Conservation (phyloP, 2,329 filamentous ascomycete genomes). For the Nigrospora oryzae region DNA sequence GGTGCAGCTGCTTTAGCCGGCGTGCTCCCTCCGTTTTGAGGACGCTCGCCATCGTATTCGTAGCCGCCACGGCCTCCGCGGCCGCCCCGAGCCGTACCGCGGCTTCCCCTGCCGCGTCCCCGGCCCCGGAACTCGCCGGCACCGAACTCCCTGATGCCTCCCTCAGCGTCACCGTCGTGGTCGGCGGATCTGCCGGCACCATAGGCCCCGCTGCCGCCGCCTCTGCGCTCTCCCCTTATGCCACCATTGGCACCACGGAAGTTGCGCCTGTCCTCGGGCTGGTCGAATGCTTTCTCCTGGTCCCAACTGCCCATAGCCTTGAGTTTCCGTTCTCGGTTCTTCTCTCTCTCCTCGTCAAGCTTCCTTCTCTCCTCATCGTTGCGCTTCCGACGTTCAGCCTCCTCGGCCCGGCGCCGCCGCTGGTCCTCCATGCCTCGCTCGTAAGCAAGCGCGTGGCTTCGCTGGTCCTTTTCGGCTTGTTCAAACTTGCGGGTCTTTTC, state of each 20-base stretch:
- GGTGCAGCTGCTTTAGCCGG: conserved; percentile 7
- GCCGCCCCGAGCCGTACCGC: conserved; percentile 16
- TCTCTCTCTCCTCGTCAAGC: conserved; percentile 51
- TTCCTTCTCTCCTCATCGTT: conserved; percentile 42
- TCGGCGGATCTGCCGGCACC: conserved; percentile 33
- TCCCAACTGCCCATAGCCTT: conserved; percentile 53
- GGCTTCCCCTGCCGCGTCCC: conserved; percentile 20
- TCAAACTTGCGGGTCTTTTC: conserved; percentile 53
- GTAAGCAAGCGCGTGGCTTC: conserved; percentile 44
- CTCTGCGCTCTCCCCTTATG: conserved; percentile 26
- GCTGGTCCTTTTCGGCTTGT: conserved; percentile 47
- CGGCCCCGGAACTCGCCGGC: conserved; percentile 23
- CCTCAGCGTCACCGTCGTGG: conserved; percentile 19
- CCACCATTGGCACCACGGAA: conserved; percentile 31
- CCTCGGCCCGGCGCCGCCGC: conserved; percentile 39
- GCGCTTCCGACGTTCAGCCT: conserved; percentile 41
- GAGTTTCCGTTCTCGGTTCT: conserved; percentile 52
- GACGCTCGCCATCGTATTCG: conserved; percentile 13
- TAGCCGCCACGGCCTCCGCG: conserved; percentile 22
- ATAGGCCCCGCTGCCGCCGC: conserved; percentile 27
- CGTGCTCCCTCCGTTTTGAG: conserved; percentile 4
- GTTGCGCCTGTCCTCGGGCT: conserved; percentile 29
- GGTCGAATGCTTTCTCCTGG: conserved; percentile 41
- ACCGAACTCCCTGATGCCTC: conserved; percentile 13
- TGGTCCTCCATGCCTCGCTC: conserved; percentile 49